These are phyloP conservation scores for Phytophthora agathidicida DNA, from an alignment of 352 stramenopile species.

Conservation along the genomic window DNA sequence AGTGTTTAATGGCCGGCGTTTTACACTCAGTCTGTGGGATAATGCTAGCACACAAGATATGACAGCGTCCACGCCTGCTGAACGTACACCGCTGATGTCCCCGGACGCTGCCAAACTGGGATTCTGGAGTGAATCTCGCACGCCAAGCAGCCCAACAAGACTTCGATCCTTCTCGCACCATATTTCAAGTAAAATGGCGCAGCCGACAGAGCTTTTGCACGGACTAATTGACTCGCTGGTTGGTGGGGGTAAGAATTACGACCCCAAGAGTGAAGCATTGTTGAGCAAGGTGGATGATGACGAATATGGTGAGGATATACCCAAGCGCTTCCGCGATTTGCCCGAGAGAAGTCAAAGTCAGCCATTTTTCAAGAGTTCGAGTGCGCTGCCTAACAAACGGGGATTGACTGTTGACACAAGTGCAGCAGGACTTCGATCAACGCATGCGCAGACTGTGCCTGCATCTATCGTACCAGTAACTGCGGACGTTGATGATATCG, in stretches of 20 bases:
- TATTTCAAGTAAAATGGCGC: conserved; percentile 67
- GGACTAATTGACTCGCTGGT: conserved; percentile 77
- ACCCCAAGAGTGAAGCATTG: conserved; percentile 46
- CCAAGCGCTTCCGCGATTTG: conserved; percentile 25
- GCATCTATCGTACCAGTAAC: conserved; percentile 21
- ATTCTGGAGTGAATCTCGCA: conserved; percentile 85
- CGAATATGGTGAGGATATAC: conserved; percentile 25
- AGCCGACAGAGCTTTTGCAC: conserved; percentile 69
- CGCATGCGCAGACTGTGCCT: conserved; percentile 7
- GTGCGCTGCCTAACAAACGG: conserved; percentile 35
- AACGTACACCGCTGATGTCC: conserved; percentile 53
- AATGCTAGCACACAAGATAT: conserved; percentile 47
- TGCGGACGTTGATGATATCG: conserved; percentile 28
- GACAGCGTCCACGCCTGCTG: conserved; percentile 30
- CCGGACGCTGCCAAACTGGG: conserved; percentile 69
- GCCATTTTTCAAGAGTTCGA: conserved; percentile 37
- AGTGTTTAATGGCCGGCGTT: conserved; percentile 60
- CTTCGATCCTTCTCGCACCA: conserved; percentile 79
- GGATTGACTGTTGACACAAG: conserved; percentile 59
- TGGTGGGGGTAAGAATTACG: conserved; percentile 40
- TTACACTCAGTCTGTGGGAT: conserved; percentile 75
- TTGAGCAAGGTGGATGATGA: conserved; percentile 22
- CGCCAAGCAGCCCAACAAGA: conserved; percentile 53
- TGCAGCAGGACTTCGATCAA: conserved; percentile 16
- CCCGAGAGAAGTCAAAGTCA: conserved; percentile 50